phyloP scores from a whole-genome alignment of 2,329 filamentous ascomycete genomes.

The Cylindrodendrum hubeiense region DNA sequence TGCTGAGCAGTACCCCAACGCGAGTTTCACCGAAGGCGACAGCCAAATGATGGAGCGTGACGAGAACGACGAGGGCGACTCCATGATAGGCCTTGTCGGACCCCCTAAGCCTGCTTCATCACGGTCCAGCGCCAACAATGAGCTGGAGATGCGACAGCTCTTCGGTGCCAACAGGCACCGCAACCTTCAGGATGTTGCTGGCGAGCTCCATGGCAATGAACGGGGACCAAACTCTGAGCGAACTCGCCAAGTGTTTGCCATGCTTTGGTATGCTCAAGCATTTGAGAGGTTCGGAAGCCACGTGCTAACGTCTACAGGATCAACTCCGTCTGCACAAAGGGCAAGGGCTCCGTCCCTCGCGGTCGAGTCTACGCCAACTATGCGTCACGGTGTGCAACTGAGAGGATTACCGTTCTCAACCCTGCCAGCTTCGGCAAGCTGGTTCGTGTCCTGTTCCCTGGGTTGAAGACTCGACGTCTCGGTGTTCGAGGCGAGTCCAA shows the following conservation, averaged over 20 bases:
- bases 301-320: constrained; percentile 66
- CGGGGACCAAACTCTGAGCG: constrained; percentile 85
- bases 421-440: constrained; percentile 98
- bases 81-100: constrained; percentile 57
- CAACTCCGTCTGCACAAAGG: constrained; percentile 77
- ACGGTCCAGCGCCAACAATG: constrained; percentile 81
- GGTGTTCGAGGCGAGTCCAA: constrained; percentile 97
- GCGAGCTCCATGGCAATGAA: constrained; percentile 83
- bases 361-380: constrained; percentile 97
- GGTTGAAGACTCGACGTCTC: constrained; percentile 90
- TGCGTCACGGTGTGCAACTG: constrained; percentile 90
- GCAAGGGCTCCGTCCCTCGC: constrained; percentile 88
- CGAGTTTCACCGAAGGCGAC: constrained; percentile 69
- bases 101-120: constrained; percentile 69
- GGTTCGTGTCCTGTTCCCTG: constrained; percentile 94
- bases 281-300: constrained; percentile 26
- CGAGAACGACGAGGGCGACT: constrained; percentile 69
- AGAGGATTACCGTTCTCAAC: constrained; percentile 94
- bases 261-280: constrained; percentile 77
- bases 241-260: constrained; percentile 87
- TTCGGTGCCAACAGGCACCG: constrained; percentile 78
- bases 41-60: constrained; percentile 72
- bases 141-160: constrained; percentile 83
- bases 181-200: constrained; percentile 77
- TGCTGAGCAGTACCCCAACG: constrained; percentile 64